phyloP scores from a whole-genome alignment of 1,139 yeast genomes.

The Wickerhamiella pararugosa region DNA sequence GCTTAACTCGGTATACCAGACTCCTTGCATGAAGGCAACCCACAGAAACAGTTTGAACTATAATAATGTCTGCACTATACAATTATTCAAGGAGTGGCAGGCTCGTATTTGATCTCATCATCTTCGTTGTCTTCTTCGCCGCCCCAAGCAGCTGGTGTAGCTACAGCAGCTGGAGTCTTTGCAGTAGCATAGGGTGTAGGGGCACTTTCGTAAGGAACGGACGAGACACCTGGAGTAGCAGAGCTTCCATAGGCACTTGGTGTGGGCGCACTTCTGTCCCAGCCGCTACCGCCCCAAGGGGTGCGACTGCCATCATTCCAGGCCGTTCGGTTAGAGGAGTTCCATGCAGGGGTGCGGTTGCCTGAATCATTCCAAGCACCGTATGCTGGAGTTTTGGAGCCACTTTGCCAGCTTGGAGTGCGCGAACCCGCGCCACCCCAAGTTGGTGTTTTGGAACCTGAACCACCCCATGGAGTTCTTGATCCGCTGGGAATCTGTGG shows the following conservation, averaged over 20 bases:
- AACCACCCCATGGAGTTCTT: constrained; percentile 22
- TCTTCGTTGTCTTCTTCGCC: constrained; percentile 20
- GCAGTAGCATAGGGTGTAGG: constrained; percentile 21
- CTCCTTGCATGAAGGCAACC: too few species aligned
- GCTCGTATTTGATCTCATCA: constrained; percentile 25
- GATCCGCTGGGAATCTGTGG: constrained; percentile 35
- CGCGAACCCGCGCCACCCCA: constrained; percentile 28
- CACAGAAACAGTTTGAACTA: too few species aligned
- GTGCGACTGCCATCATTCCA: constrained; percentile 23
- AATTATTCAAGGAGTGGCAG: constrained; percentile 20
- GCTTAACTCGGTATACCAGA: too few species aligned
- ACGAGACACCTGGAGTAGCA: constrained; percentile 22
- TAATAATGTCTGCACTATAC: too few species aligned
- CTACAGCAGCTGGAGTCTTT: constrained; percentile 30
- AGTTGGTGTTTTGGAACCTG: constrained; percentile 32
- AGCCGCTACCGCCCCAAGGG: constrained; percentile 16
- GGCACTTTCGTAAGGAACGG: constrained; percentile 29
- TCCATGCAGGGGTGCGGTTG: constrained; percentile 20
- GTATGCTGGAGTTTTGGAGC: constrained; percentile 17
- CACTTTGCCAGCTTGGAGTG: constrained; percentile 25
- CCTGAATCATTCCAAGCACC: constrained; percentile 20
- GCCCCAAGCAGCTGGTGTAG: constrained; percentile 29
- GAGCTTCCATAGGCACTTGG: constrained; percentile 30
- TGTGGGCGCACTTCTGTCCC: constrained; percentile 23
- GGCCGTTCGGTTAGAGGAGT: constrained; percentile 21